Base-by-base conservation (phyloP, 495 filamentous ascomycete species). In the Neurospora tetraspora region DNA sequence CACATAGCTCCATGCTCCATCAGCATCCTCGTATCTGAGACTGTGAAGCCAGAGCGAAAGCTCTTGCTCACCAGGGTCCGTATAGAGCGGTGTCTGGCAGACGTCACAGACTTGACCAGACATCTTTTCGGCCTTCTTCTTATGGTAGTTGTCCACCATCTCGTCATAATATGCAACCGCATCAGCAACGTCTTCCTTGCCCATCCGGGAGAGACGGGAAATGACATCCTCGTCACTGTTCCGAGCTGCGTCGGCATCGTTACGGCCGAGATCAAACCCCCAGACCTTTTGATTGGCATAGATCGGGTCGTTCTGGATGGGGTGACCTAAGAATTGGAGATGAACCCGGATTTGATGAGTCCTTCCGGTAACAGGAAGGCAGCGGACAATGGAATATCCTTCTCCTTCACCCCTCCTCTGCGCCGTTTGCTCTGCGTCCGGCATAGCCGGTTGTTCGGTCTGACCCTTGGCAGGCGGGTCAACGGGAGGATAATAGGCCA, bases 261-360 rank as follows among this genome's bases (percentile, higher is more conserved):
- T 88, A 69, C 86, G 86, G 8, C 91, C 96, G 1, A 99, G 87
- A 2, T 88, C 86, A 1, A 89, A 84, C 3, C 96, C 96, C 85
- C 96, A 99, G 23, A 98, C 96, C 68, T 88, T 88, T 72, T 92
- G 91, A 77, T 98, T 98, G 76, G 92, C 93, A 80, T 99, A 99
- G 73, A 99, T 99, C 4, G 96, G 96, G 78, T 99, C 96, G 79
- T 98, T 98, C 69, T 91, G 88, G 76, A 99, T 98, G 3, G 96
- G 96, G 77, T 99, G 92, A 10, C 96, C 96, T 12, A 99, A 83
- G 78, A 92, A 97, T 77, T 99, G 96, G 2, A 99, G 87, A 77
- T 99, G 96, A 12, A 99, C 96, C 34, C 96, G 89, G 23, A 99
- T 88, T 78, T 99, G 96, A 78, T 99, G 96, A 8, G 96, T 99